phyloP scores from a whole-genome alignment of 2,329 filamentous ascomycete genomes.

The Lasiodiplodia sp. region DNA sequence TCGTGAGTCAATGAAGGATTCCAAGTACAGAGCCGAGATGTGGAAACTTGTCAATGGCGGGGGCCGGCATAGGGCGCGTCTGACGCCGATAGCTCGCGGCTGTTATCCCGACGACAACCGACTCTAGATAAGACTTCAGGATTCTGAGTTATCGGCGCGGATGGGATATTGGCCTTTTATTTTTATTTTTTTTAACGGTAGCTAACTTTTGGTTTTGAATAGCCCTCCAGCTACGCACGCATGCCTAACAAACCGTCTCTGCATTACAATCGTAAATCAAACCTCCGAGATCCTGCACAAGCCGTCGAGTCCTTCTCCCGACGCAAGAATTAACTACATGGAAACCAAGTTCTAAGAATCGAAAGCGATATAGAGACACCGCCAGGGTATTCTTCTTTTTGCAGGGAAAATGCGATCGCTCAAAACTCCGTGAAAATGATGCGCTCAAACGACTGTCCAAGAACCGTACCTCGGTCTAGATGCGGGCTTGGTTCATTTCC shows the following conservation, averaged over 20 bases:
- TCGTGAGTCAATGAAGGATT: neutral
- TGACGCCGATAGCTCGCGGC: constrained; percentile 6
- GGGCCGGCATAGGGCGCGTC: neutral
- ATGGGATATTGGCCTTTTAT: neutral
- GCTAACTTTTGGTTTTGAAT: neutral
- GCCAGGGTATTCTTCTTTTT: constrained; percentile 23
- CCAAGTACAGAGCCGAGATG: neutral
- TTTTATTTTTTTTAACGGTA: neutral
- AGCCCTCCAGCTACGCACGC: neutral
- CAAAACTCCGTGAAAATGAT: constrained; percentile 5
- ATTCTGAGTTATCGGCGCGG: neutral
- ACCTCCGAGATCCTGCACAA: neutral
- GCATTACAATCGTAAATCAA: constrained; percentile 16
- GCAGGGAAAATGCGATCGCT: neutral
- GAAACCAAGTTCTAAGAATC: neutral
- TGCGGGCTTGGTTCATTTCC: constrained; percentile 5
- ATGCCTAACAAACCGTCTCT: neutral
- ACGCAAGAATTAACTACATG: neutral
- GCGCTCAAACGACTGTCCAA: neutral
- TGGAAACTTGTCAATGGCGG: constrained; percentile 10
- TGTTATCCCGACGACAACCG: constrained; percentile 7
- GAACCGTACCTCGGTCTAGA: neutral
- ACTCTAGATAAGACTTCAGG: neutral
- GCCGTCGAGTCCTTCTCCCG: neutral
- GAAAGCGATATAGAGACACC: constrained; percentile 2